These are phyloP conservation scores for Flaveria sonorensis DNA, from an alignment of 129 eudicot genomes.

Conservation along the genomic window DNA sequence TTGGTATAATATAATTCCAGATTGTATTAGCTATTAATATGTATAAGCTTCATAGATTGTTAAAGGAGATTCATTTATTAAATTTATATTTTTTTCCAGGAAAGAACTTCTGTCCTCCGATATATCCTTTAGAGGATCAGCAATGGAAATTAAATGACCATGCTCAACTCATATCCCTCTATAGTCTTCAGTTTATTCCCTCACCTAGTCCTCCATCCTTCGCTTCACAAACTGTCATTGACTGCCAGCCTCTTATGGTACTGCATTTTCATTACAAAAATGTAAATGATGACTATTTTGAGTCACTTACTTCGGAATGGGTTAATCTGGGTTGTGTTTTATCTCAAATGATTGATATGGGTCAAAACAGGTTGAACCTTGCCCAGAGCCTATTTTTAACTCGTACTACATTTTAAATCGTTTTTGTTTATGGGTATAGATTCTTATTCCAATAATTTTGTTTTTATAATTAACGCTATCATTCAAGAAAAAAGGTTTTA, in stretches of 20 bases:
- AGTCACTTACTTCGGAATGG: not conserved
- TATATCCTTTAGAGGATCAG: slow-evolving; percentile 83
- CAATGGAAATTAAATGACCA: slow-evolving; percentile 55
- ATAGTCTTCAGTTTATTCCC: slow-evolving; percentile 77
- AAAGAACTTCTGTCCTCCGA: slow-evolving; percentile 80
- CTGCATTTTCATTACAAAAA: slow-evolving; percentile 13
- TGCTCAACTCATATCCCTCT: slow-evolving; percentile 67
- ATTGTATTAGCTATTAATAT: slow-evolving; percentile 19
- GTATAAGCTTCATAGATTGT: slow-evolving; percentile 10
- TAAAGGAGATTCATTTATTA: slow-evolving; percentile 14
- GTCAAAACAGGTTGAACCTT: not conserved
- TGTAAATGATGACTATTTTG: not conserved
- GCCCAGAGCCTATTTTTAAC: not conserved
- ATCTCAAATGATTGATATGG: not conserved
- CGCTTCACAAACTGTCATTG: slow-evolving; percentile 77
- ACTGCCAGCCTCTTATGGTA: slow-evolving; percentile 94
- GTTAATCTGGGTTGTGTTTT: slow-evolving; percentile 11
- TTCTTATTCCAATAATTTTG: not conserved
- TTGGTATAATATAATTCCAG: slow-evolving; percentile 52
- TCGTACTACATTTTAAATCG: not conserved
- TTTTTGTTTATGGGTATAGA: not conserved
- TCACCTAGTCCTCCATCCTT: slow-evolving; percentile 77
- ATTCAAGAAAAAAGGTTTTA: not conserved
- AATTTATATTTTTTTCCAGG: slow-evolving; percentile 52
- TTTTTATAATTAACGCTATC: not conserved